Base-by-base conservation (phyloP, 2,329 filamentous ascomycete genomes). In the Stemphylium beticola region DNA sequence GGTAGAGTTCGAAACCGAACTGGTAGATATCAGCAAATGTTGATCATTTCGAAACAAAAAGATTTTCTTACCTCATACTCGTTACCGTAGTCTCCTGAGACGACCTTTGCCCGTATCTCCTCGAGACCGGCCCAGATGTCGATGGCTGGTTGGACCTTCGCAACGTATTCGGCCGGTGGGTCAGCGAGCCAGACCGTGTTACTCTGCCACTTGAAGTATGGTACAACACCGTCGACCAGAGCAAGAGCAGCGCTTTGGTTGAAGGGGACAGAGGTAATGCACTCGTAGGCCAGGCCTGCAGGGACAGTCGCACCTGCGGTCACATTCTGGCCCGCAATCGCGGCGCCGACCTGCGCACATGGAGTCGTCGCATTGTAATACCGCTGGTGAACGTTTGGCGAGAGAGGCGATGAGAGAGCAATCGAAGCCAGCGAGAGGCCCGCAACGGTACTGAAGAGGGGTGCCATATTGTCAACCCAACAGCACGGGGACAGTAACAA, bases 131-230 rank as follows among this genome's bases (percentile, higher is more conserved):
- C 74, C 62, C 69, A 75, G 31, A 81, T 69, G 60, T 81, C 79
- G 24, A 78, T 74, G 1, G 75, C 66, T 15, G 67, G 62, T 55
- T 81, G 79, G 0, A 81, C 66, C 56, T 80, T 80, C 57, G 77
- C 74, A 0, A 66, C 75, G 47, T 81, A 81, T 47, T 81, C 78
- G 14, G 60, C 62, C 6, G 79, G 79, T 1, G 79, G 79, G 22
- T 80, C 68, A 53, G 79, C 78, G 31, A 81, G 62, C 59, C 75
- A 80, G 9, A 69, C 71, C 6, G 76, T 74, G 14, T 72, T 81
- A 7, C 77, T 78, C 57, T 81, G 79, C 78, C 78, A 81, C 29
- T 72, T 65, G 37, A 81, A 67, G 58, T 79, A 81, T 1, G 79
- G 78, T 14, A 71, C 68, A n/a, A 81, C 70, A 6, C 74, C 73